phyloP scores from a whole-genome alignment of 2,329 filamentous ascomycete species.

The Phaeosphaeria sp. region DNA sequence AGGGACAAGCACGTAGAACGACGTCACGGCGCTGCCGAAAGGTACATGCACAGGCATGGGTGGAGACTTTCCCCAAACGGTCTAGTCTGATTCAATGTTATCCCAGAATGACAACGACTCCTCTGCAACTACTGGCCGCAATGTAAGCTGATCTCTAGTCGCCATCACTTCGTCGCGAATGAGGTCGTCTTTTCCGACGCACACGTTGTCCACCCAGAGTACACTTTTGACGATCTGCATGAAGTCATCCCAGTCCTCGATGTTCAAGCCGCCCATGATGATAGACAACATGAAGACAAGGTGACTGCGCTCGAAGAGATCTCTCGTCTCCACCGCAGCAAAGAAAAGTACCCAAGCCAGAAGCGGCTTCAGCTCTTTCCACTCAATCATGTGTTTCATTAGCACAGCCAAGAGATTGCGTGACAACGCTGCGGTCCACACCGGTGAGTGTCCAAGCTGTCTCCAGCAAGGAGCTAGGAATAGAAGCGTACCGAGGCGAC shows the following conservation, averaged over 20 bases:
- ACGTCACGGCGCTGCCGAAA: neutral
- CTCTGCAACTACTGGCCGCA: constrained; percentile 8
- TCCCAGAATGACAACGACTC: constrained; percentile 6
- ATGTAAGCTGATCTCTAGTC: constrained; percentile 18
- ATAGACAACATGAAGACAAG: constrained; percentile 37
- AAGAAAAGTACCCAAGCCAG: constrained; percentile 37
- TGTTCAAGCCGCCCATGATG: constrained; percentile 28
- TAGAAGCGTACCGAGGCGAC: constrained; percentile 36
- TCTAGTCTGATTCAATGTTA: constrained; percentile 17
- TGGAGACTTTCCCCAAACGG: constrained; percentile 14
- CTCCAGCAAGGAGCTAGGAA: constrained; percentile 39
- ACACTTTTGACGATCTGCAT: constrained; percentile 35
- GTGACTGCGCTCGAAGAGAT: constrained; percentile 30
- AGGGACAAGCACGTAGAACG: neutral
- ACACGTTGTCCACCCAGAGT: constrained; percentile 40
- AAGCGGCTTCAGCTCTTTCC: constrained; percentile 36
- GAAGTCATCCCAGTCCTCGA: constrained; percentile 29
- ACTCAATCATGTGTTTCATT: constrained; percentile 29
- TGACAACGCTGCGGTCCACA: constrained; percentile 31
- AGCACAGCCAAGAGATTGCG: constrained; percentile 30
- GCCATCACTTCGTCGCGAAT: constrained; percentile 36
- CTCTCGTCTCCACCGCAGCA: constrained; percentile 33
- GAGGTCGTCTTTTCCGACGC: constrained; percentile 26
- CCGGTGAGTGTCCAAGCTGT: constrained; percentile 30
- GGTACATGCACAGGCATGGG: constrained; percentile 18